Evolutionary conservation across 192 early-diverging fungal species (phyloP), one percentile per base, ranked within the genome.

Genomic region (Coemansia sp.): DNA sequence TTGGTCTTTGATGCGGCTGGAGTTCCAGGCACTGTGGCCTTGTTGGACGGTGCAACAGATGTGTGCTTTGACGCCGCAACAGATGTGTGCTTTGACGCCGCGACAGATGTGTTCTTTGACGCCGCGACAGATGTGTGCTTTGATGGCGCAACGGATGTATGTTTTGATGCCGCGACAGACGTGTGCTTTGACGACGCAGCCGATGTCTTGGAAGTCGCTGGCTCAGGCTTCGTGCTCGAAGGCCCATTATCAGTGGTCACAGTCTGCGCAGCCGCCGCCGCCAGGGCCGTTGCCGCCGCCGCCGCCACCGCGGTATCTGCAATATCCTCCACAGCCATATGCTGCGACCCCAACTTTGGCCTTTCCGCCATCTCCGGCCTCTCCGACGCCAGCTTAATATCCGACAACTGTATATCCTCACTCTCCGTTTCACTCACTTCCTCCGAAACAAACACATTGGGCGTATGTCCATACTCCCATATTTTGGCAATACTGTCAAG

Each of bases 391-490:
- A 67, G 28, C 38, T 73, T 56, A 20, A 79, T 63, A 0, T 73
- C 47, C 1, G 64, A 44, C 34, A 79, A 11, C 18, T 66, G 46
- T 8, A 71, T 56, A 11, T 58, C 61, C 14, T 61, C 40, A 3
- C 54, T 65, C 14, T 69, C 68, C 15, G 46, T 38, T 9, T 61
- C 60, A 63, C 76, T 66, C 4, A 8, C 66, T 5, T 25, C 55
- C 20, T 72, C 57, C 15, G 60, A 62, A 6, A 70, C 8, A 37
- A 73, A 70, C 15, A 79, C 54, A 31, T 72, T 73, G 8, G 76
- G 76, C 34, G 76, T 79, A 21, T 70, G 71, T 7, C 58, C 34
- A 23, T 66, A 67, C 14, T 60, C 71, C 76, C 76, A 79, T 15
- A 79, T 73, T 4, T 55, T 64, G 9, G 61, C 64, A 42, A 79